Percentiles rank a stretch among this genome's conserved stretches.
Conservation (phyloP, 176 grass and related monocot species). For the Oryza meridionalis region DNA sequence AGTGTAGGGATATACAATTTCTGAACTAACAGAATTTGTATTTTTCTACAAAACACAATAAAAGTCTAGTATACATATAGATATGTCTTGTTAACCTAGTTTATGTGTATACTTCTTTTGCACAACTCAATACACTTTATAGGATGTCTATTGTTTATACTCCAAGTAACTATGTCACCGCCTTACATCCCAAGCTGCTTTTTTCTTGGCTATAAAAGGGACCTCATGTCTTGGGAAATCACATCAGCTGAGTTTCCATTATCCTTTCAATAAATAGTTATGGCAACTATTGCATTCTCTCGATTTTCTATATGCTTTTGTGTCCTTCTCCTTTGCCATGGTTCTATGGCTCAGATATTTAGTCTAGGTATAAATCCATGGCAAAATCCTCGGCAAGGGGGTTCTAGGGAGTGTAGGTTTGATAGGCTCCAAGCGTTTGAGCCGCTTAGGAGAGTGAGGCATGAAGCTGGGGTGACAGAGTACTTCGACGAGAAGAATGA, state of each 20-base stretch:
- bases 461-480: constrained; percentile 47
- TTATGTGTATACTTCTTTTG: background rate
- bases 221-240: background rate
- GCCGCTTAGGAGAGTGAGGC: constrained; percentile 32
- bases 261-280: background rate
- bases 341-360: background rate
- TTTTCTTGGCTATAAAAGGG: constrained; percentile 29
- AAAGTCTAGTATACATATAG: background rate
- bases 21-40: background rate
- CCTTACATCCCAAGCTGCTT: background rate
- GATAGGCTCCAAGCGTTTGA: constrained; percentile 43
- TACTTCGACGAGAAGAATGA: constrained; percentile 51
- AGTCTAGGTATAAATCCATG: constrained; percentile 21
- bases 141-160: background rate
- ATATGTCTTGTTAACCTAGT: background rate
- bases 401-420: constrained; percentile 32
- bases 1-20: background rate
- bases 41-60: background rate
- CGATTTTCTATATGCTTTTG: constrained; percentile 27
- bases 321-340: constrained; percentile 26
- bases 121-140: background rate
- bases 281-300: background rate
- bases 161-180: background rate
- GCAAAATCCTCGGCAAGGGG: background rate
- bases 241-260: background rate